Base-by-base conservation (phyloP, 305 asterid species). In the Euphrasia arctica region DNA sequence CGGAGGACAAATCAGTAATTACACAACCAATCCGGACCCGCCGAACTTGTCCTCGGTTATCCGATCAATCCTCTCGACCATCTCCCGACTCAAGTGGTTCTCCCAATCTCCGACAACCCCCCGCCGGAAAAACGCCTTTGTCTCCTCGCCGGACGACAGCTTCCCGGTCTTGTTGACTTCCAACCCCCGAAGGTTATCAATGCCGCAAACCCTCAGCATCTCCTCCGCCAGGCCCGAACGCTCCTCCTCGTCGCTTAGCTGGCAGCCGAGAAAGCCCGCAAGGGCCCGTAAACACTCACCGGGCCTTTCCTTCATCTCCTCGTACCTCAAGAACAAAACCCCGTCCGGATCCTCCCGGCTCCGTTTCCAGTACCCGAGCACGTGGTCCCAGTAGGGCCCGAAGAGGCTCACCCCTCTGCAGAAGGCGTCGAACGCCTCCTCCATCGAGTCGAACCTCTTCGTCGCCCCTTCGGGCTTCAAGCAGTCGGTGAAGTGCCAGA, bases 351-450 rank as follows among this genome's bases (percentile, higher is more conserved):
- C 58, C 9, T 71, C 71, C 28, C 50, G 43, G 69, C 77, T 73
- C 50, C 15, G 41, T 0, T 82, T 72, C 90, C 90, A 85, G 28
- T 81, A 85, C 29, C 47, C 80, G 6, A 77, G 60, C 5, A 68
- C 75, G 59, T 77, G 85, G 9, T 82, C 82, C 88, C 88, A 85
- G 3, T 74, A 57, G 12, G 87, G 85, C 31, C 89, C 93, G 43
- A 66, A 81, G 9, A 67, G 4, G 69, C 68, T 74, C 1, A 71
- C 64, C 3, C 90, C 88, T 2, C 64, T 32, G 11, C 84, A 74
- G 75, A 83, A 86, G 67, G 9, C 14, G 6, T 78, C 80, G 51
- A 79, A 69, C 3, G 61, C 83, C 43, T 75, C 76, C 1, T 62
- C n/a, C 0, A 81, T 60, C 0, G 80, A 43, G 64, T 74, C 43